These are phyloP conservation scores for Acmispon strigosus DNA, from an alignment of 306 rosid species.

Conservation along the genomic window DNA sequence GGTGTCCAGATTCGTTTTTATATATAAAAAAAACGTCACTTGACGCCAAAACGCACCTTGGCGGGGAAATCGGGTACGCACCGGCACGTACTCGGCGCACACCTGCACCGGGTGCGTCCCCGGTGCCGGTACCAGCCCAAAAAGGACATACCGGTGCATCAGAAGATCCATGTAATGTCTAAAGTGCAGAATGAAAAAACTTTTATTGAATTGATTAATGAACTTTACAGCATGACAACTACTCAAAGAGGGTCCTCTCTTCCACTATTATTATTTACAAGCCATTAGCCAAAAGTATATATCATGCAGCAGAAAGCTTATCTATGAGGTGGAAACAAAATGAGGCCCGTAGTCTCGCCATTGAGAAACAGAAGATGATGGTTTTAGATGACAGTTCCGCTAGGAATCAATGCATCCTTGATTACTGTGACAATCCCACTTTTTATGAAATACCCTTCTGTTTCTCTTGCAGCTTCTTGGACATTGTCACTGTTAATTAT, in stretches of 20 bases:
- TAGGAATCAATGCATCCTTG: slow-evolving; percentile 92
- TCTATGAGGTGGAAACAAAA: slow-evolving; percentile 9
- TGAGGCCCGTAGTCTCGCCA: not conserved
- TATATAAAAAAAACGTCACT: no score
- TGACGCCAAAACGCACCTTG: no score
- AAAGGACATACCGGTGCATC: no score
- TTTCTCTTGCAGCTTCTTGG: slow-evolving; percentile 98
- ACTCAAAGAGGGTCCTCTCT: slow-evolving; percentile 31
- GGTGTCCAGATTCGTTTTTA: no score
- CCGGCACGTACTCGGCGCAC: no score
- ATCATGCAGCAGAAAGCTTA: slow-evolving; percentile 19
- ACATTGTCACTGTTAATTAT: slow-evolving; percentile 70
- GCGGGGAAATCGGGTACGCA: no score
- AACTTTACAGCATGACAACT: slow-evolving; percentile 20
- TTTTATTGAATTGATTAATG: slow-evolving; percentile 32
- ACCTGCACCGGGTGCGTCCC: no score
- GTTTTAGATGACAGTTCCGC: slow-evolving; percentile 67
- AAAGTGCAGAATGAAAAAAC: not conserved
- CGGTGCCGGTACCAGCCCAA: no score
- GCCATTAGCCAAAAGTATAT: slow-evolving; percentile 26
- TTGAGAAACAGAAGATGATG: not conserved
- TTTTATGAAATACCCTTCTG: slow-evolving; percentile 95
- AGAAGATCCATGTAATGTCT: not conserved
- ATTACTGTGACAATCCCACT: slow-evolving; percentile 90
- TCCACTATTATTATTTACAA: slow-evolving; percentile 44